Conservation (phyloP, 2,329 filamentous ascomycete genomes). For the Neobulgaria alba region DNA sequence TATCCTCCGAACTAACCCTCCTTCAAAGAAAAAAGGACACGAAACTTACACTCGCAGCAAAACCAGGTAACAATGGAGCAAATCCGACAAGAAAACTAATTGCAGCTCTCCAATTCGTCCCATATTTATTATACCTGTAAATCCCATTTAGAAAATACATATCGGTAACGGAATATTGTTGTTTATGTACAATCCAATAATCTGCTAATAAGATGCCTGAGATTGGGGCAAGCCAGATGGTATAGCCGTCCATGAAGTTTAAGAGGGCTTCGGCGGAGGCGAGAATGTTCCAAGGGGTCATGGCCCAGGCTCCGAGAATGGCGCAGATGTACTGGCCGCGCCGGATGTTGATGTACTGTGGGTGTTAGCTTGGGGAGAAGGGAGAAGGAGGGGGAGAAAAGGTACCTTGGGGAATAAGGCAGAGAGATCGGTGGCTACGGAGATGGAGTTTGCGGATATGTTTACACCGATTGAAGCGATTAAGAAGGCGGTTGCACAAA, state of each 20-base stretch:
- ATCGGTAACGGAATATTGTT: neutral
- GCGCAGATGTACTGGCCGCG: slow-evolving; percentile 41
- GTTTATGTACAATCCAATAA: neutral
- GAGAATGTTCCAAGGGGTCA: slow-evolving; percentile 14
- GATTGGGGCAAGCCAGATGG: slow-evolving; percentile 7
- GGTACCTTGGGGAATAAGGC: slow-evolving; percentile 39
- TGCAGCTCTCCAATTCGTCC: slow-evolving; percentile 22
- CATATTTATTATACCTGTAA: slow-evolving; percentile 21
- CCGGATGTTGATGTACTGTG: slow-evolving; percentile 48
- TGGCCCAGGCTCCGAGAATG: slow-evolving; percentile 33
- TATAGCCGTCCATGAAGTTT: neutral
- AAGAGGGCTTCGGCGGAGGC: slow-evolving; percentile 19
- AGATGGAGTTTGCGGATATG: slow-evolving; percentile 38
- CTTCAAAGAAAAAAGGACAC: no score
- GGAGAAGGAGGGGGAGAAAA: no score
- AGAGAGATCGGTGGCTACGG: slow-evolving; percentile 46
- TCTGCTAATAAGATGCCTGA: neutral
- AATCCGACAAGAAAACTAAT: slow-evolving; percentile 20
- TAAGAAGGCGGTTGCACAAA: slow-evolving; percentile 34
- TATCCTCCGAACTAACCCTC: no score
- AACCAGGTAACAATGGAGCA: slow-evolving; percentile 21
- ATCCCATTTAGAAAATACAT: neutral
- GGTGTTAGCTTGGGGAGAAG: no score
- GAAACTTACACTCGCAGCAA: no score
- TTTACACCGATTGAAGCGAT: slow-evolving; percentile 41